Evolutionary conservation across 2,329 filamentous ascomycete species (phyloP).

Genomic region (Aspergillus phoenicis): DNA sequence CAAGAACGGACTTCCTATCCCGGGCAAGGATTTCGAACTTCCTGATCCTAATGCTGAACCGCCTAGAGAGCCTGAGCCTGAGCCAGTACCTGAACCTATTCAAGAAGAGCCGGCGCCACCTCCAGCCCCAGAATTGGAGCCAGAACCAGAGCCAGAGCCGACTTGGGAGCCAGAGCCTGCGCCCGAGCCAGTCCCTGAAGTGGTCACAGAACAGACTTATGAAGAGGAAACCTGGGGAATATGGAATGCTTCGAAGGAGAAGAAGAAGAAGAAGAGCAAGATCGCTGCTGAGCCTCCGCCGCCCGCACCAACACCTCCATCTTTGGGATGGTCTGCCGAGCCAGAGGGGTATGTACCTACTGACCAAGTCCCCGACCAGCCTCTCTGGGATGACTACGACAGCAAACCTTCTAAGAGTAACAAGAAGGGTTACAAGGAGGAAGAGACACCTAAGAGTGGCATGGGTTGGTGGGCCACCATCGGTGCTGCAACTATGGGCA

Average conservation of each 20-base stretch:
- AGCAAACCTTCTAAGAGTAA: slow-evolving; percentile 40
- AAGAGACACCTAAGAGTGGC: slow-evolving; percentile 42
- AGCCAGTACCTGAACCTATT: slow-evolving; percentile 17
- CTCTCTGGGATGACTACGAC: slow-evolving; percentile 41
- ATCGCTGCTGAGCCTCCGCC: slow-evolving; percentile 48
- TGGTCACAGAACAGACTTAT: slow-evolving; percentile 26
- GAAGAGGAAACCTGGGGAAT: slow-evolving; percentile 36
- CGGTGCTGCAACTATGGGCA: slow-evolving; percentile 42
- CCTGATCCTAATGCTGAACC: slow-evolving; percentile 16
- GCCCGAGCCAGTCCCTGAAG: slow-evolving; percentile 22
- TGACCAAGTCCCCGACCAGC: slow-evolving; percentile 37
- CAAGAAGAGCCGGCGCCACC: slow-evolving; percentile 21
- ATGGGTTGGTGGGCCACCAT: slow-evolving; percentile 51
- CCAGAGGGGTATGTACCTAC: slow-evolving; percentile 28
- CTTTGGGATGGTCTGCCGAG: slow-evolving; percentile 47
- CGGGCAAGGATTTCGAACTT: slow-evolving; percentile 33
- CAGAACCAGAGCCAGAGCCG: slow-evolving; percentile 34
- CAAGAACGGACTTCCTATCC: slow-evolving; percentile 23
- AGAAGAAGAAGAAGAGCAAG: slow-evolving; percentile 52
- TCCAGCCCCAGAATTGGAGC: slow-evolving; percentile 24
- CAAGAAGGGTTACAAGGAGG: slow-evolving; percentile 38
- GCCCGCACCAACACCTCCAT: slow-evolving; percentile 52
- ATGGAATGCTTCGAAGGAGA: slow-evolving; percentile 46
- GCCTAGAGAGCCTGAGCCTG: slow-evolving; percentile 26
- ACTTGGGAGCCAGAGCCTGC: slow-evolving; percentile 23